Evolutionary conservation across 2,329 filamentous ascomycete species (phyloP).

Genomic region (Aureobasidium leucospermi): DNA sequence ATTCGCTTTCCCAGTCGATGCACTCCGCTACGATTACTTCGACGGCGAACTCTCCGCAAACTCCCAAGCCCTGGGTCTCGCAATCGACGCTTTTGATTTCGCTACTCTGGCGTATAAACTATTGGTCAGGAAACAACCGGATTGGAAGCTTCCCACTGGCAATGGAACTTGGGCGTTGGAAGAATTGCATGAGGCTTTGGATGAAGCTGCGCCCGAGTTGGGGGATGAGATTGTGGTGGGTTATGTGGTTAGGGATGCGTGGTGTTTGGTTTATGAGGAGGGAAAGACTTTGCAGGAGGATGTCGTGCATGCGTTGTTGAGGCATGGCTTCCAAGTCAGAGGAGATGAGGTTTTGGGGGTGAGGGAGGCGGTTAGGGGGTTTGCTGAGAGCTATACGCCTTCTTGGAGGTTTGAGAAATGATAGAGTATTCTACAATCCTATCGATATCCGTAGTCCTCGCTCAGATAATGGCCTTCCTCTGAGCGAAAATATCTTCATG

Average conservation of each 20-base stretch:
- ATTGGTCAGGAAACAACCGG: not conserved
- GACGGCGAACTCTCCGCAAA: slow-evolving; percentile 5
- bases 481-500: too few species aligned
- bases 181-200: slow-evolving; percentile 11
- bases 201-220: slow-evolving; percentile 1
- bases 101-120: not conserved
- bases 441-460: not conserved
- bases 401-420: not conserved
- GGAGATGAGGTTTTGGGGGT: not conserved
- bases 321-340: not conserved
- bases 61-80: slow-evolving; percentile 8
- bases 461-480: not conserved
- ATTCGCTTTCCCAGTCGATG: not conserved
- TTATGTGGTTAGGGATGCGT: slow-evolving; percentile 3
- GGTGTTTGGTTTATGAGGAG: slow-evolving; percentile 13
- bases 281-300: slow-evolving; percentile 6
- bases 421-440: not conserved
- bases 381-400: not conserved
- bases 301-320: not conserved
- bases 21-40: slow-evolving; percentile 10
- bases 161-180: slow-evolving; percentile 12
- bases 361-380: not conserved
- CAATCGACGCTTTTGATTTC: slow-evolving; percentile 6
- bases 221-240: slow-evolving; percentile 12
- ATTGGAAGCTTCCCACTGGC: not conserved